Conservation (phyloP, 2,329 filamentous ascomycete genomes). For the Aspergillus sp. region DNA sequence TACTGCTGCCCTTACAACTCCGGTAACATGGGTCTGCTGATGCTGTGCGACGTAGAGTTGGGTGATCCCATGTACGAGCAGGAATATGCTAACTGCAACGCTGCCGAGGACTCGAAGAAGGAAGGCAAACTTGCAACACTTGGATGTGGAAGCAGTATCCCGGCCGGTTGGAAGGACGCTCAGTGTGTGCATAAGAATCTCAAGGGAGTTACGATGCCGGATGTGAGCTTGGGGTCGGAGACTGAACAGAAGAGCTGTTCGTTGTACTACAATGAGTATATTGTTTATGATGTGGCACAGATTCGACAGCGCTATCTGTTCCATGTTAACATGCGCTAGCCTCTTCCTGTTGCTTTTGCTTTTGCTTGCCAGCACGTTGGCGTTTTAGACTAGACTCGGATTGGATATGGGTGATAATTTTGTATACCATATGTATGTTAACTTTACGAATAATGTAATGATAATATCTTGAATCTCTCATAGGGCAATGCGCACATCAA, state of each 20-base stretch:
- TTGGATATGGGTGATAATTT: neutral
- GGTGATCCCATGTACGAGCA: slow-evolving; percentile 67
- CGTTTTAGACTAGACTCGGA: neutral
- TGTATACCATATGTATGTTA: no score
- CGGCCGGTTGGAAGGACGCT: slow-evolving; percentile 70
- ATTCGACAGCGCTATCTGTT: slow-evolving; percentile 41
- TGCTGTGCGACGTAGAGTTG: slow-evolving; percentile 79
- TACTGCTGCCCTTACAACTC: slow-evolving; percentile 62
- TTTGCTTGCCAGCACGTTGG: neutral
- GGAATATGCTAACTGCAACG: slow-evolving; percentile 51
- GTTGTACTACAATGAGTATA: slow-evolving; percentile 41
- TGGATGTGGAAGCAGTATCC: slow-evolving; percentile 60
- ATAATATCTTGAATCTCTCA: no score
- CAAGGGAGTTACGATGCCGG: slow-evolving; percentile 59
- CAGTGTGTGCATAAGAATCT: slow-evolving; percentile 57
- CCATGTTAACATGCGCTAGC: slow-evolving; percentile 33
- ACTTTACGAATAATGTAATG: no score
- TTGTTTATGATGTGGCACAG: slow-evolving; percentile 44
- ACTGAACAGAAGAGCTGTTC: neutral
- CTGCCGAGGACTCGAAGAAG: slow-evolving; percentile 56
- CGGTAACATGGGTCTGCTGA: slow-evolving; percentile 63
- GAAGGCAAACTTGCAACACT: slow-evolving; percentile 60
- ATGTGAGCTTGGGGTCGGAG: slow-evolving; percentile 12
- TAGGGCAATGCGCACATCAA: no score
- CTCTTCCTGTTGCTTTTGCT: neutral